These are phyloP conservation scores for Rhizopus arrhizus DNA, from an alignment of 371 early-diverging fungal species.

Conservation along the genomic window DNA sequence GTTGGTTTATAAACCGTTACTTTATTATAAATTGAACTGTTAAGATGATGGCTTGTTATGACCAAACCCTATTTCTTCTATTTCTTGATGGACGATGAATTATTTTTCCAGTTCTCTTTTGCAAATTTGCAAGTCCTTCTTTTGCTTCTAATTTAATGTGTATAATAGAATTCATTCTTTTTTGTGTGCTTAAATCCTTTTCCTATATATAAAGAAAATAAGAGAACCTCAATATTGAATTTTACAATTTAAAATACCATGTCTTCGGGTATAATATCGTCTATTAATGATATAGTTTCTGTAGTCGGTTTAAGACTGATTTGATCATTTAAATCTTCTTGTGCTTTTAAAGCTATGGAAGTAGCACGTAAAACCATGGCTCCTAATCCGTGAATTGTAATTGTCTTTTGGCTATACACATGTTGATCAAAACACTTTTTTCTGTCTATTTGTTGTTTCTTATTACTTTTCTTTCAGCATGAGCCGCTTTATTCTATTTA, in stretches of 20 bases:
- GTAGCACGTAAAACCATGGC: slow-evolving; percentile 64
- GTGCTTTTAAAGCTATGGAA: slow-evolving; percentile 53
- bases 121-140: slow-evolving; percentile 31
- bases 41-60: neutral
- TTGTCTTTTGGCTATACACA: slow-evolving; percentile 33
- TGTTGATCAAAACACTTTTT: neutral
- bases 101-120: slow-evolving; percentile 30
- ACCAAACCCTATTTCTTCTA: slow-evolving; percentile 30
- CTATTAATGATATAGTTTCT: slow-evolving; percentile 52
- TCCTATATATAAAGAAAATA: slow-evolving; percentile 24
- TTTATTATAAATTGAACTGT: no score
- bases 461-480: slow-evolving; percentile 49
- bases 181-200: slow-evolving; percentile 41
- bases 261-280: slow-evolving; percentile 60
- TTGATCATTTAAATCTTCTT: slow-evolving; percentile 49
- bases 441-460: no score
- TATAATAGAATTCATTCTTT: slow-evolving; percentile 42
- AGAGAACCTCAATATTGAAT: neutral
- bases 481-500: slow-evolving; percentile 48
- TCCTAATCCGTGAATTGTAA: slow-evolving; percentile 75
- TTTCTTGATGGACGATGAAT: slow-evolving; percentile 41
- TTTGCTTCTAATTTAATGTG: slow-evolving; percentile 47
- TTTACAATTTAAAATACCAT: slow-evolving; percentile 26
- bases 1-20: no score
- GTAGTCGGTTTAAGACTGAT: slow-evolving; percentile 52